Evolutionary conservation across 331 rosid species (phyloP), one percentile per base, ranked within the genome.

Genomic region (Quercus lobata): DNA sequence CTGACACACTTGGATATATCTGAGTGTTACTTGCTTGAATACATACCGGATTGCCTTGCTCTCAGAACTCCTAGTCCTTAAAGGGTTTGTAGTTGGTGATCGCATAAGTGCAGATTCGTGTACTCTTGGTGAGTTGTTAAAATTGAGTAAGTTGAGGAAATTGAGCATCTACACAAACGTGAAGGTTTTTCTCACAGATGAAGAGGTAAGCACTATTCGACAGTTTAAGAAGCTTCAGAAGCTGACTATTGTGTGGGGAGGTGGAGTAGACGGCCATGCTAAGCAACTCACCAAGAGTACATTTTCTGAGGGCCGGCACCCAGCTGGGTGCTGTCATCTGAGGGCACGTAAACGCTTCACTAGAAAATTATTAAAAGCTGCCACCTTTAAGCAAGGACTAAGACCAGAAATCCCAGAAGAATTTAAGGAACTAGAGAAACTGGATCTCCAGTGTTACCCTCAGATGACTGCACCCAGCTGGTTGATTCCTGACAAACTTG

Each of bases 1-100:
- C 79, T 91, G 2, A 88, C 91, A 0, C 94, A 88, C 57, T 54
- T 90, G 21, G 89, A 88, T 80, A 41, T 90, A 34, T 87, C 94
- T 0, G 78, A 84, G 1, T 91, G 92, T 49, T 89, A 82, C 73
- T 17, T 91, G 70, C 80, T 91, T 21, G 87, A 85, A 6, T 57
- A 61, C 71, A 82, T 89, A 86, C 92, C 95, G 79, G 29, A 18
- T 91, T 8, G 44, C 72, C 1, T 27, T 30, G 6, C 91, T 91
- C 9, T 8, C 73, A 1, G 55, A 79, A 1, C 83, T 91, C 2
- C 83, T 79, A 80, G 89, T 87, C 0, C 82, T 91, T 1, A 87
- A 91, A 62, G 92, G 96, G 14, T 91, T 87, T 76, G 68, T 85
- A 5, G 22, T 84, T 17, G 86, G 83, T 14, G 1, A 49, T 7